phyloP scores from a whole-genome alignment of 352 stramenopile species.

The Blastocystis sp. region DNA sequence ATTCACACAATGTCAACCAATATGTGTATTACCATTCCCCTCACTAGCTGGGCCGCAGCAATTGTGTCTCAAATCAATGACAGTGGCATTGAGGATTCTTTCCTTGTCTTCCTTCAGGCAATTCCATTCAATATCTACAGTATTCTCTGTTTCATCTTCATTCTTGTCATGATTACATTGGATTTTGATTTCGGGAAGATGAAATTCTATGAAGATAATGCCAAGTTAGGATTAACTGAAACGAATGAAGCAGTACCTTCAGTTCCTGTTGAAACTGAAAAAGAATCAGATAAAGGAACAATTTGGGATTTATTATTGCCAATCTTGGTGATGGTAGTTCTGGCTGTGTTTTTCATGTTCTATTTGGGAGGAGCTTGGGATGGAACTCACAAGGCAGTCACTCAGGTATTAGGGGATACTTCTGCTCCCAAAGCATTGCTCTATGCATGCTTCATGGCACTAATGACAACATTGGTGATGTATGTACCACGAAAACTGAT shows the following conservation, averaged over 20 bases:
- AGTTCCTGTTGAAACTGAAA: neutral
- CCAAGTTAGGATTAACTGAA: slow-evolving; percentile 31
- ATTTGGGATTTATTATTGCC: slow-evolving; percentile 76
- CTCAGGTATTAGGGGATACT: slow-evolving; percentile 1
- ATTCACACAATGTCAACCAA: slow-evolving; percentile 62
- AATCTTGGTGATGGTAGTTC: slow-evolving; percentile 55
- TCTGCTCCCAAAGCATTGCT: slow-evolving; percentile 28
- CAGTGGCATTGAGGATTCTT: slow-evolving; percentile 35
- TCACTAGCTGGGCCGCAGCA: slow-evolving; percentile 53
- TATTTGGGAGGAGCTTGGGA: neutral
- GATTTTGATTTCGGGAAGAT: slow-evolving; percentile 67
- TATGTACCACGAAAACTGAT: slow-evolving; percentile 65
- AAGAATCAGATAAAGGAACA: slow-evolving; percentile 50
- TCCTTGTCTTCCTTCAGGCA: slow-evolving; percentile 27
- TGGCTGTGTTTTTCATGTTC: slow-evolving; percentile 67
- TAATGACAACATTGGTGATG: slow-evolving; percentile 44
- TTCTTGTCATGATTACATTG: slow-evolving; percentile 40
- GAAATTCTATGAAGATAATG: slow-evolving; percentile 66
- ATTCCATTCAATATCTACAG: slow-evolving; percentile 68
- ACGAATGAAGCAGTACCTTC: slow-evolving; percentile 15
- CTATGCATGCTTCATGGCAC: slow-evolving; percentile 29
- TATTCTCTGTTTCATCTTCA: slow-evolving; percentile 35
- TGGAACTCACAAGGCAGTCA: neutral
- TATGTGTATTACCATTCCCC: slow-evolving; percentile 62
- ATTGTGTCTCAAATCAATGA: slow-evolving; percentile 63